phyloP scores from a whole-genome alignment of 352 stramenopile genomes.

The Aphanomyces cochlioides region DNA sequence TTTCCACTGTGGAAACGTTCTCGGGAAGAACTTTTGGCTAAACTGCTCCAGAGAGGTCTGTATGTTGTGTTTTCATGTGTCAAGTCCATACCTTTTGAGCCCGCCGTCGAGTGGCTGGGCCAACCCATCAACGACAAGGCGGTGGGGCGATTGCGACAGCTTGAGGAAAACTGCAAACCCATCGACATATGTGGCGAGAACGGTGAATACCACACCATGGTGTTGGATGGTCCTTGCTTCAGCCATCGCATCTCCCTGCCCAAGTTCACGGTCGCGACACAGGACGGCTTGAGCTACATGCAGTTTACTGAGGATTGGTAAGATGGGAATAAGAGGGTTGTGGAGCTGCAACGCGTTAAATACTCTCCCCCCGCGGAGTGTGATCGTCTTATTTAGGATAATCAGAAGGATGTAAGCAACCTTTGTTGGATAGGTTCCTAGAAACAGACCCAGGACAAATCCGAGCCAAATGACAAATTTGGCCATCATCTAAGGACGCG shows the following conservation, averaged over 20 bases:
- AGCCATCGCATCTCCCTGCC: slow-evolving; percentile 28
- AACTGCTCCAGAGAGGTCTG: slow-evolving; percentile 34
- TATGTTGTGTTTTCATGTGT: slow-evolving; percentile 44
- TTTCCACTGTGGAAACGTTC: slow-evolving; percentile 42
- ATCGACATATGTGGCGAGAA: slow-evolving; percentile 48
- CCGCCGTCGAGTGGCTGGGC: slow-evolving; percentile 36
- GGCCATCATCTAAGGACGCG: no score
- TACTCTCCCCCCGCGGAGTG: no score
- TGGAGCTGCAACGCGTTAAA: no score
- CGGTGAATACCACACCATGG: slow-evolving; percentile 55
- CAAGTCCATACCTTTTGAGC: slow-evolving; percentile 40
- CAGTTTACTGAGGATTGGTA: slow-evolving; percentile 11
- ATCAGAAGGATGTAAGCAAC: no score
- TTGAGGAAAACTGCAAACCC: slow-evolving; percentile 29
- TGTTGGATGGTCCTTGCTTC: slow-evolving; percentile 42
- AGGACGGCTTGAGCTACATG: slow-evolving; percentile 17
- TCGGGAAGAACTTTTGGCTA: slow-evolving; percentile 33
- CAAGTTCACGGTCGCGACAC: background rate
- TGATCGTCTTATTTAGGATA: no score
- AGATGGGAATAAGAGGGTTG: background rate
- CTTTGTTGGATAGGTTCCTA: no score
- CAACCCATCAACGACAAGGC: slow-evolving; percentile 34
- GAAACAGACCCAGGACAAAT: no score
- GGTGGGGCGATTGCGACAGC: slow-evolving; percentile 33
- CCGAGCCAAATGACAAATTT: no score